These are phyloP conservation scores for Moesziomyces parantarcticus DNA, from an alignment of 1,284 basidiomycete genomes.

Conservation along the genomic window DNA sequence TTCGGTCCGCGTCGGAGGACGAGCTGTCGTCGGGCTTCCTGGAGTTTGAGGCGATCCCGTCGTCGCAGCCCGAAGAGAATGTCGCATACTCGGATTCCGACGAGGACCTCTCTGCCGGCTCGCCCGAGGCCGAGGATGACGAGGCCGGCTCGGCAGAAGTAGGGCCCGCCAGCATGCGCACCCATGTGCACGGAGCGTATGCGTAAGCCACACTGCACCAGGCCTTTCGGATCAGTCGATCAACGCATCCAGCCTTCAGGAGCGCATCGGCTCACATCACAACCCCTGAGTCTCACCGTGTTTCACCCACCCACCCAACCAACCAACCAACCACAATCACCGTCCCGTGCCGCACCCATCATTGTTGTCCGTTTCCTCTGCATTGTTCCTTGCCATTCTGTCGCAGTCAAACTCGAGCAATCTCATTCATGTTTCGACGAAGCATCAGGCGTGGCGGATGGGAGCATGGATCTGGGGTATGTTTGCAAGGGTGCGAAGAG, in stretches of 20 bases:
- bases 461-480: conserved; percentile 12
- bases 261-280: too few species aligned
- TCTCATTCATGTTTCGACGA: too few species aligned
- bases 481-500: conserved; percentile 5
- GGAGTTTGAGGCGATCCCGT: conserved; percentile 37
- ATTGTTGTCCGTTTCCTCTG: conserved; percentile 2
- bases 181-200: neutral
- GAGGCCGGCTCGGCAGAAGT: conserved; percentile 1
- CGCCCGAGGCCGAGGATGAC: conserved; percentile 12
- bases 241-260: neutral
- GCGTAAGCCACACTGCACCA: neutral
- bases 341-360: neutral
- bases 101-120: conserved; percentile 37
- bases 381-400: conserved; percentile 1
- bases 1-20: conserved; percentile 27
- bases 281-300: too few species aligned
- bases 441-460: too few species aligned
- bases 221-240: too few species aligned
- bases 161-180: neutral
- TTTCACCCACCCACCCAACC: too few species aligned
- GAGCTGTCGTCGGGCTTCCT: conserved; percentile 28
- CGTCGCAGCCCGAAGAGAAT: conserved; percentile 41
- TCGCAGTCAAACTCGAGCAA: neutral
- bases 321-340: too few species aligned
- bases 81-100: conserved; percentile 26